Conservation (phyloP, 176 grass and related monocot species). For the Carex pumila region DNA sequence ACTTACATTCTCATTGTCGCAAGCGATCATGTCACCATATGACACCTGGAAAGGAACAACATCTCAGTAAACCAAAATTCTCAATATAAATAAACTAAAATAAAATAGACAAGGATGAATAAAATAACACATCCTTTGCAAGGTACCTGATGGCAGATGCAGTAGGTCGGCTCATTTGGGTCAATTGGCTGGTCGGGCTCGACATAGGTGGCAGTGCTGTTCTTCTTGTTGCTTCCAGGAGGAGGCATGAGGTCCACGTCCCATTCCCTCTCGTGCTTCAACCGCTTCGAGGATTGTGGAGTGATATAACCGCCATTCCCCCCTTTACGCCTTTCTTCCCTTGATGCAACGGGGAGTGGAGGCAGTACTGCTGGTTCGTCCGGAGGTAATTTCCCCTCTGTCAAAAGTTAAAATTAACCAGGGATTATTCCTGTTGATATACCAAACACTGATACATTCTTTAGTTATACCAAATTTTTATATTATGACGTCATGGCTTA, state of each 20-base stretch:
- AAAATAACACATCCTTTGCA: conserved; percentile 11
- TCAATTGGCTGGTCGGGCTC: conserved; percentile 78
- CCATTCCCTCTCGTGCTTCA: conserved; percentile 79
- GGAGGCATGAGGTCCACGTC: conserved; percentile 97
- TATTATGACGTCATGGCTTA: neutral
- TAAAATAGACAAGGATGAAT: neutral
- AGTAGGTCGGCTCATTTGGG: conserved; percentile 95
- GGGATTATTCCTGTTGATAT: neutral
- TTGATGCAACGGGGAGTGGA: conserved; percentile 40
- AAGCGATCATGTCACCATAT: conserved; percentile 98
- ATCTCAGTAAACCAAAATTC: conserved; percentile 14
- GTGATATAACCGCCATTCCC: conserved; percentile 67
- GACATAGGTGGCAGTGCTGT: conserved; percentile 37
- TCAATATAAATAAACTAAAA: conserved; percentile 4
- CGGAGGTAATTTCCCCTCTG: conserved; percentile 87
- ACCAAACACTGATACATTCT: neutral
- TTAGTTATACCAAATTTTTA: neutral
- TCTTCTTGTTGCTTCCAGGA: conserved; percentile 86
- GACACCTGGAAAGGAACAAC: conserved; percentile 58
- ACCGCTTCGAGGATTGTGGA: conserved; percentile 72
- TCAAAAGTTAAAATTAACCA: conserved; percentile 27
- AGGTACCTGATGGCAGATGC: conserved; percentile 92
- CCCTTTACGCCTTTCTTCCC: conserved; percentile 68
- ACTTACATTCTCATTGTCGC: conserved; percentile 98
- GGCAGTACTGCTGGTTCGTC: conserved; percentile 75